Conservation (phyloP, 257 asterid species). For the Penstemon newberryi region DNA sequence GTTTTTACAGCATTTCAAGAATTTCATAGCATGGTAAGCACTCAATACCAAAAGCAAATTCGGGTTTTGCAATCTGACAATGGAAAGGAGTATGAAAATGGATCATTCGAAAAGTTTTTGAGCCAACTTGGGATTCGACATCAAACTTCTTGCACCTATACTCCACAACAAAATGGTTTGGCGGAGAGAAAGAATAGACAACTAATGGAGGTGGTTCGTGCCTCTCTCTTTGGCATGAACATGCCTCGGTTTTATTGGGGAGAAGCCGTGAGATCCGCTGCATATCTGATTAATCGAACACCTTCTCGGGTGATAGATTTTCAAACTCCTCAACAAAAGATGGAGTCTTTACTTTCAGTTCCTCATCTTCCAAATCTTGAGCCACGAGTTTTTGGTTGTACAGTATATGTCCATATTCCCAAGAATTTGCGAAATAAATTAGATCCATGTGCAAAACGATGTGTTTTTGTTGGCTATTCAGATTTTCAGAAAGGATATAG, state of each 20-base stretch:
- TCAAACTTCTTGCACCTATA: slow-evolving; percentile 10
- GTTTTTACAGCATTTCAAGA: background rate
- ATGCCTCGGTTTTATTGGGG: slow-evolving; percentile 17
- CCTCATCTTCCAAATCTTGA: background rate
- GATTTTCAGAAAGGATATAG: slow-evolving; percentile 24
- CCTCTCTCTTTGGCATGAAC: slow-evolving; percentile 8
- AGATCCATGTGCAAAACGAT: slow-evolving; percentile 5
- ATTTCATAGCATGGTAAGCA: background rate
- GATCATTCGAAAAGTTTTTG: background rate
- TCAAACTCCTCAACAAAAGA: slow-evolving; percentile 23
- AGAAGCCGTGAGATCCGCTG: slow-evolving; percentile 15
- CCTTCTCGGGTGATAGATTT: slow-evolving; percentile 20
- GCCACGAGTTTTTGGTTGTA: slow-evolving; percentile 27
- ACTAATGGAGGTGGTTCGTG: background rate
- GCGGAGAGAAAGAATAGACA: background rate
- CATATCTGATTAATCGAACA: slow-evolving; percentile 8
- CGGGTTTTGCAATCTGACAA: slow-evolving; percentile 18
- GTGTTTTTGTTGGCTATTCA: slow-evolving; percentile 25
- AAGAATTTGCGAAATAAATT: background rate
- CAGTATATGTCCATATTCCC: slow-evolving; percentile 25
- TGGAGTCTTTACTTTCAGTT: background rate
- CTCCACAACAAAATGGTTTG: background rate
- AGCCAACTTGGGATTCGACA: slow-evolving; percentile 5
- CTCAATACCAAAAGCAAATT: slow-evolving; percentile 4
- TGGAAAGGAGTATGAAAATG: slow-evolving; percentile 1